These are phyloP conservation scores for Lentinus tigrinus DNA, from an alignment of 768 basidiomycete species.

Conservation along the genomic window DNA sequence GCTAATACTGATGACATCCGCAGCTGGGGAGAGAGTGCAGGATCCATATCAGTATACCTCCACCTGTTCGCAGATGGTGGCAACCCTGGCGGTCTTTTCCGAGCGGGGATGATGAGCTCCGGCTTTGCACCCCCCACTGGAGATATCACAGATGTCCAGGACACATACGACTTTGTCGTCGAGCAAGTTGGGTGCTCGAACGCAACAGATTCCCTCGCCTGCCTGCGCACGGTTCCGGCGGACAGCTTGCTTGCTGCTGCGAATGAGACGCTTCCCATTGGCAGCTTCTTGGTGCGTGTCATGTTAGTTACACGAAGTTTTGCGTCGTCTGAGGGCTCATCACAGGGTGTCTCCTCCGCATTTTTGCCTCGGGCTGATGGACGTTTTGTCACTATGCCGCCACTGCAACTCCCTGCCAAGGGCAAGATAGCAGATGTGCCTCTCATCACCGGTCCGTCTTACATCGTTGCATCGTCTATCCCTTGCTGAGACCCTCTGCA, in stretches of 20 bases:
- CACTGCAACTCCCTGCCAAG: slow-evolving; percentile 40
- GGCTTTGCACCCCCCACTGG: slow-evolving; percentile 10
- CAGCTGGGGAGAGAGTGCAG: slow-evolving; percentile 36
- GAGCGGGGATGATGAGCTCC: slow-evolving; percentile 36
- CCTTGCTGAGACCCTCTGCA: neutral
- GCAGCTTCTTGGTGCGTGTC: slow-evolving; percentile 25
- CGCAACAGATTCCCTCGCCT: slow-evolving; percentile 37
- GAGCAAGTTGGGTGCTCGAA: slow-evolving; percentile 34
- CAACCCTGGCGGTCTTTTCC: slow-evolving; percentile 23
- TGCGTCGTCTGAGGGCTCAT: neutral
- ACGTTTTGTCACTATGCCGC: slow-evolving; percentile 42
- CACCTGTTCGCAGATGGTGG: slow-evolving; percentile 28
- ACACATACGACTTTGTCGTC: slow-evolving; percentile 41
- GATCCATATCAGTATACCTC: slow-evolving; percentile 30
- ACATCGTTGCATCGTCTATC: neutral
- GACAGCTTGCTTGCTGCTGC: slow-evolving; percentile 29
- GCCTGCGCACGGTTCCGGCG: slow-evolving; percentile 40
- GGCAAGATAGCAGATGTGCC: slow-evolving; percentile 49
- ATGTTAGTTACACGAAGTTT: neutral
- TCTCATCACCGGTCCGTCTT: slow-evolving; percentile 40
- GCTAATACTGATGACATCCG: no score
- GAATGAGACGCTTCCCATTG: slow-evolving; percentile 28
- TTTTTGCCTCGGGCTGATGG: slow-evolving; percentile 54
- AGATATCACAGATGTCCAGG: slow-evolving; percentile 27
- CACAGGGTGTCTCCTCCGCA: slow-evolving; percentile 25